Evolutionary conservation across 2,329 filamentous ascomycete species (phyloP).

Genomic region (Stagonosporopsis vannaccii): DNA sequence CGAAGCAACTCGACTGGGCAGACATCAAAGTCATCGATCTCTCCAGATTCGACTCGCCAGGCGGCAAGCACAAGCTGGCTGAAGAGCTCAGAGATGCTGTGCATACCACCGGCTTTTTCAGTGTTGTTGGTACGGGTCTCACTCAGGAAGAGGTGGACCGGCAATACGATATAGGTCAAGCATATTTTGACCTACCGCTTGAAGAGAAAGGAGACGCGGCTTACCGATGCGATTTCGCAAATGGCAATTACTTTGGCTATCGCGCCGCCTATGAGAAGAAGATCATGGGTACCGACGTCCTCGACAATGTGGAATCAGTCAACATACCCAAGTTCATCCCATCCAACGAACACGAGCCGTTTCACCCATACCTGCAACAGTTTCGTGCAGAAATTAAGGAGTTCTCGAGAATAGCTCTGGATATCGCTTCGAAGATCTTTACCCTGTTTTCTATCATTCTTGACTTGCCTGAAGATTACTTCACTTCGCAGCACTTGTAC

Average conservation of each 20-base stretch:
- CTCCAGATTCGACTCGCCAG: conserved; percentile 62
- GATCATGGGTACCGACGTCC: conserved; percentile 40
- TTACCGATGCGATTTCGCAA: conserved; percentile 40
- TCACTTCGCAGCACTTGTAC: conserved; percentile 49
- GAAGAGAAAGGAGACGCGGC: conserved; percentile 39
- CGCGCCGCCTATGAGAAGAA: conserved; percentile 41
- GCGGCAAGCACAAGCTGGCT: conserved; percentile 62
- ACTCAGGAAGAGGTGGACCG: conserved; percentile 39
- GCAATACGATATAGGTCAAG: conserved; percentile 44
- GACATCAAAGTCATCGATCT: conserved; percentile 50
- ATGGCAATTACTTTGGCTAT: conserved; percentile 45
- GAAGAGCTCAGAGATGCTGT: conserved; percentile 63
- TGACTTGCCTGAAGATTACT: conserved; percentile 49
- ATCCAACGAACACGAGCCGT: conserved; percentile 32
- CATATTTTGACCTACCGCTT: conserved; percentile 40
- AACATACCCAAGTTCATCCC: conserved; percentile 46
- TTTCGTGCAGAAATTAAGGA: conserved; percentile 37
- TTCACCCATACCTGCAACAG: conserved; percentile 37
- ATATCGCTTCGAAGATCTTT: conserved; percentile 46
- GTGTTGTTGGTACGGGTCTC: conserved; percentile 39
- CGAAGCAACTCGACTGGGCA: conserved; percentile 34
- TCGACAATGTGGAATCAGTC: conserved; percentile 44
- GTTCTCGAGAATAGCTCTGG: conserved; percentile 36
- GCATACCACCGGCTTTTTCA: conserved; percentile 43
- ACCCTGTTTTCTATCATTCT: conserved; percentile 52